Evolutionary conservation across 1,284 basidiomycete genomes (phyloP).

Genomic region (Marasmius fiardii): DNA sequence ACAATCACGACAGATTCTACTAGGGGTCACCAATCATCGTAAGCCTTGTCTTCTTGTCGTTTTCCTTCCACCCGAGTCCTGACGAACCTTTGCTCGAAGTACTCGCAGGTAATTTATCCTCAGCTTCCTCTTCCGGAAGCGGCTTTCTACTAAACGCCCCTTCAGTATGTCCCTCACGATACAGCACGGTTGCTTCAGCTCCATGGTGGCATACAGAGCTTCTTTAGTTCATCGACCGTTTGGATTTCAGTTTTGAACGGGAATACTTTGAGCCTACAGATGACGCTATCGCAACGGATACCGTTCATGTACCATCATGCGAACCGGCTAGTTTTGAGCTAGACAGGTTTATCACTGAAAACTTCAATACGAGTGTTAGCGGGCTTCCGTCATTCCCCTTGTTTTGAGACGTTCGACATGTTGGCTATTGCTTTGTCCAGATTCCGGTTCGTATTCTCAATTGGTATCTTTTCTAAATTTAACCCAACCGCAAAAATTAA

Average conservation of each 20-base stretch:
- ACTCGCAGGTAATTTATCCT: conserved; percentile 48
- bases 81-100: conserved; percentile 23
- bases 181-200: conserved; percentile 55
- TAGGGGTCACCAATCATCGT: conserved; percentile 61
- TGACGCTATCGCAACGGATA: conserved; percentile 60
- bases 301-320: conserved; percentile 67
- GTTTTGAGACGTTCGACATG: too few species aligned
- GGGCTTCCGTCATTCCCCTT: neutral
- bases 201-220: conserved; percentile 53
- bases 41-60: conserved; percentile 20
- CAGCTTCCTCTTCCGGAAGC: too few species aligned
- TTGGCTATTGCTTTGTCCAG: conserved; percentile 6
- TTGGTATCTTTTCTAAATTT: too few species aligned
- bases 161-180: conserved; percentile 59
- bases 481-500: too few species aligned
- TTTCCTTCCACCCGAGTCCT: too few species aligned
- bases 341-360: conserved; percentile 1
- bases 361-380: conserved; percentile 12
- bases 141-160: too few species aligned
- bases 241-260: conserved; percentile 56
- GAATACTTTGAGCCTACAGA: conserved; percentile 52
- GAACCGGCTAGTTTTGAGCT: conserved; percentile 45
- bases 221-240: conserved; percentile 47
- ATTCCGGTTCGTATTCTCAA: neutral
- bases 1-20: conserved; percentile 59